Conservation (phyloP, 2,329 filamentous ascomycete species). For the Diaporthe citri region DNA sequence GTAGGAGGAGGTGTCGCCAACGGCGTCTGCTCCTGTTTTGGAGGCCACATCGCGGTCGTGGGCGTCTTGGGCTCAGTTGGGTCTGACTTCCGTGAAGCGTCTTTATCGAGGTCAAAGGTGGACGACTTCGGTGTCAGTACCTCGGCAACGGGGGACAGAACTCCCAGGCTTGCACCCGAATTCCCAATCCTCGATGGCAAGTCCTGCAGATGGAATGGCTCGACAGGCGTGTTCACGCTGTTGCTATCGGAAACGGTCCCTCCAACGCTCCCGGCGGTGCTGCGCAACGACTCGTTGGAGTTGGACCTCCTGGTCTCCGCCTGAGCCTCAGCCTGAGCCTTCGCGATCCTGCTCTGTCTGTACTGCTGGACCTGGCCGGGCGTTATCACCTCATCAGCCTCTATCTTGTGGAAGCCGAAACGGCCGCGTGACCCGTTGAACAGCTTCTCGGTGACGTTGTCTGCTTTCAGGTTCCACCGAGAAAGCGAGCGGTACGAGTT, state of each 20-base stretch:
- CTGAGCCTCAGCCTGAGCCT: conserved; percentile 46
- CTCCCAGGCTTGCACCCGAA: conserved; percentile 50
- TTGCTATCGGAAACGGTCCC: conserved; percentile 21
- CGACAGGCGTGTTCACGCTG: conserved; percentile 54
- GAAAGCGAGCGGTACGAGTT: conserved; percentile 44
- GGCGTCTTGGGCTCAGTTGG: conserved; percentile 30
- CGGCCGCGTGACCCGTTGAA: conserved; percentile 61
- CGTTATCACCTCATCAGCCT: conserved; percentile 71
- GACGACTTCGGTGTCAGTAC: conserved; percentile 45
- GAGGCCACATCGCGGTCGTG: conserved; percentile 33
- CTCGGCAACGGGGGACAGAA: conserved; percentile 47
- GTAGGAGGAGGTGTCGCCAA: conserved; percentile 38
- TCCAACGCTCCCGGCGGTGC: conserved; percentile 47
- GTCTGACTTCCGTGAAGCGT: conserved; percentile 34
- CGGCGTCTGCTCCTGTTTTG: conserved; percentile 34
- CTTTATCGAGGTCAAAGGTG: conserved; percentile 42
- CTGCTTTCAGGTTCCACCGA: conserved; percentile 64
- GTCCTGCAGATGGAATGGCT: conserved; percentile 64
- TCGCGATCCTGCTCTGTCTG: conserved; percentile 54
- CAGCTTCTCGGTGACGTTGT: conserved; percentile 67
- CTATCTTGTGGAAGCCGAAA: conserved; percentile 51
- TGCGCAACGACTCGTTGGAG: conserved; percentile 48
- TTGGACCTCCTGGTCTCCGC: conserved; percentile 42
- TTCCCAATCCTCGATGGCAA: conserved; percentile 58
- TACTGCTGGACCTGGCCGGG: conserved; percentile 63